Evolutionary conservation across 345 rosid genomes (phyloP).

Genomic region (Passiflora organensis): DNA sequence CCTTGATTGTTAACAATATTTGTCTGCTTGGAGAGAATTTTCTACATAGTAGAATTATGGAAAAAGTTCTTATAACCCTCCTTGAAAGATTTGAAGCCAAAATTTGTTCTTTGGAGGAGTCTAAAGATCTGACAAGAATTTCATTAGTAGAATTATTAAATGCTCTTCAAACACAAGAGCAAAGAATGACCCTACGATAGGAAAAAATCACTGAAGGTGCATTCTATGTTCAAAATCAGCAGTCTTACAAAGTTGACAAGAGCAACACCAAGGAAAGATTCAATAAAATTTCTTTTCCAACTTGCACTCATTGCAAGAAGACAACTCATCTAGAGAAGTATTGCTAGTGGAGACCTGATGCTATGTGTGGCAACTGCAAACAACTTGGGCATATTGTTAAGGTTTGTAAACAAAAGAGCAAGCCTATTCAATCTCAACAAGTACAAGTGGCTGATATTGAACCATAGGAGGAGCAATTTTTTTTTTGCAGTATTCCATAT

Average conservation of each 20-base stretch:
- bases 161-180: neutral
- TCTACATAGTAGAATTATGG: neutral
- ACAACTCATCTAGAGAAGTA: neutral
- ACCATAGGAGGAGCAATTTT: too few relatives aligned
- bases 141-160: too few relatives aligned
- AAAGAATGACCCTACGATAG: neutral
- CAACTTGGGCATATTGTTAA: neutral
- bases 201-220: neutral
- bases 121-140: neutral
- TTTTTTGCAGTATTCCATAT: too few relatives aligned
- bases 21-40: neutral
- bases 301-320: neutral
- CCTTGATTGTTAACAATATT: too few relatives aligned
- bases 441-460: neutral
- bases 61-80: neutral
- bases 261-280: neutral
- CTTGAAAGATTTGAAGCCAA: too few relatives aligned
- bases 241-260: neutral
- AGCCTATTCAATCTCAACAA: neutral
- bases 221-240: neutral
- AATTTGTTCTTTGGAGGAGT: neutral
- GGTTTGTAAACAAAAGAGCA: neutral
- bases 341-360: too few relatives aligned
- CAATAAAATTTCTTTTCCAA: neutral
- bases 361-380: neutral